phyloP scores from a whole-genome alignment of 2,329 filamentous ascomycete species.

The Alternaria metachromatica region DNA sequence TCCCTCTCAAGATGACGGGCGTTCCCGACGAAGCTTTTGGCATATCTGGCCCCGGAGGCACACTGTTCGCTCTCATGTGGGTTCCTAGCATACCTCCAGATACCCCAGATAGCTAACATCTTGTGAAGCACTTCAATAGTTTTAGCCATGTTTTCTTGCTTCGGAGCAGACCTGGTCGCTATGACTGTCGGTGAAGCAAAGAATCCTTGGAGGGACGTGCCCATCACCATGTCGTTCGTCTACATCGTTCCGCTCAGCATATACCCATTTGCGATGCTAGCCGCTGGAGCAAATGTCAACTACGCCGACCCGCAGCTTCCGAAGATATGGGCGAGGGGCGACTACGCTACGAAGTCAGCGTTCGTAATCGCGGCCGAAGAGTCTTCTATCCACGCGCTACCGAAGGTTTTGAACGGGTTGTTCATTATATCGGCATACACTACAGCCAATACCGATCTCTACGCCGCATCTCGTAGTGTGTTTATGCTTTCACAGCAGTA shows the following conservation, averaged over 20 bases:
- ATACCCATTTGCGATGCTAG: constrained; percentile 36
- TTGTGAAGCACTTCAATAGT: constrained; percentile 33
- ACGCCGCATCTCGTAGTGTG: constrained; percentile 37
- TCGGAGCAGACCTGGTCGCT: constrained; percentile 39
- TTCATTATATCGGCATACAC: constrained; percentile 44
- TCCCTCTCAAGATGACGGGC: constrained; percentile 5
- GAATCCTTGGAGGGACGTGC: constrained; percentile 38
- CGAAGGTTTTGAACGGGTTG: constrained; percentile 32
- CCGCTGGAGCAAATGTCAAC: constrained; percentile 39
- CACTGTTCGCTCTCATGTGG: constrained; percentile 39
- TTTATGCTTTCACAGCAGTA: constrained; percentile 39
- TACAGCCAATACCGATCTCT: constrained; percentile 40
- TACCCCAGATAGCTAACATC: background rate
- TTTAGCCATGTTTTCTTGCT: constrained; percentile 42
- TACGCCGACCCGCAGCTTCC: constrained; percentile 33
- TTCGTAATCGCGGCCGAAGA: constrained; percentile 37
- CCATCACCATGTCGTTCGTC: constrained; percentile 40
- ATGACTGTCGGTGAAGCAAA: constrained; percentile 43
- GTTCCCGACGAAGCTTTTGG: constrained; percentile 24
- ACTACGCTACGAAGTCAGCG: constrained; percentile 18
- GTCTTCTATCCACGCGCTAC: constrained; percentile 29
- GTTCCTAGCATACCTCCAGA: background rate
- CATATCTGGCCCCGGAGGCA: constrained; percentile 32
- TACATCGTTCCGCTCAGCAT: constrained; percentile 36
- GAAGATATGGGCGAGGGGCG: constrained; percentile 25